phyloP scores from a whole-genome alignment of 495 filamentous ascomycete species.

The Penicillium manginii region DNA sequence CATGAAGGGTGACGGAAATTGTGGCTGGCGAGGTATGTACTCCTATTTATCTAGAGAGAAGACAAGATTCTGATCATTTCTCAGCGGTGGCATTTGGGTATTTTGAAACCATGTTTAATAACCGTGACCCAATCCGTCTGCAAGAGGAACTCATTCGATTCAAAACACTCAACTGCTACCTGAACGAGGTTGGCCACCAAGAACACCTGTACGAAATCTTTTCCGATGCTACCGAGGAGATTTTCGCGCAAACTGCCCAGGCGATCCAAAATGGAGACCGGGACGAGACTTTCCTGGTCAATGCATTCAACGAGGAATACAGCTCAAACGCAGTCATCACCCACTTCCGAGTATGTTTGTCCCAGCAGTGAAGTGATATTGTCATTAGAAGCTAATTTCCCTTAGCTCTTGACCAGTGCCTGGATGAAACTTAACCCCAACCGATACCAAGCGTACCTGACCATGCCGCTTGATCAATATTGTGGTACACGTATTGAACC shows the following conservation, averaged over 20 bases:
- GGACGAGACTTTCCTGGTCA: conserved; percentile 64
- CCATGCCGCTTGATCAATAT: conserved; percentile 68
- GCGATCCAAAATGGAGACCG: conserved; percentile 57
- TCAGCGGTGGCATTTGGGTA: conserved; percentile 90
- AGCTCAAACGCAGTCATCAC: conserved; percentile 73
- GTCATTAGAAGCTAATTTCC: conserved; percentile 13
- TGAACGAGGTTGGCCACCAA: conserved; percentile 70
- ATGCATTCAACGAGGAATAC: conserved; percentile 75
- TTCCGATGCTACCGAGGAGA: conserved; percentile 68
- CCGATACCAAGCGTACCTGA: conserved; percentile 72
- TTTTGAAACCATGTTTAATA: conserved; percentile 78
- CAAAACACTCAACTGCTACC: conserved; percentile 67
- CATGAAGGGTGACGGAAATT: conserved; percentile 91
- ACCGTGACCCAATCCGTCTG: conserved; percentile 64
- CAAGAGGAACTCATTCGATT: conserved; percentile 72
- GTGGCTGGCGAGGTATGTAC: conserved; percentile 89
- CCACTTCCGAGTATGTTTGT: conserved; percentile 60
- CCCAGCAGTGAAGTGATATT: no score
- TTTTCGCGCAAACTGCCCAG: conserved; percentile 62
- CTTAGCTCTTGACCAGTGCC: conserved; percentile 78
- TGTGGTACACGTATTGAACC: conserved; percentile 72
- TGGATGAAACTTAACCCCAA: conserved; percentile 78
- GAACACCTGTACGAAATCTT: conserved; percentile 80
- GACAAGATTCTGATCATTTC: conserved; percentile 19
- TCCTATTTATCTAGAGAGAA: conserved; percentile 14